Conservation (phyloP, 768 basidiomycete species). For the Mycena epipterygia region DNA sequence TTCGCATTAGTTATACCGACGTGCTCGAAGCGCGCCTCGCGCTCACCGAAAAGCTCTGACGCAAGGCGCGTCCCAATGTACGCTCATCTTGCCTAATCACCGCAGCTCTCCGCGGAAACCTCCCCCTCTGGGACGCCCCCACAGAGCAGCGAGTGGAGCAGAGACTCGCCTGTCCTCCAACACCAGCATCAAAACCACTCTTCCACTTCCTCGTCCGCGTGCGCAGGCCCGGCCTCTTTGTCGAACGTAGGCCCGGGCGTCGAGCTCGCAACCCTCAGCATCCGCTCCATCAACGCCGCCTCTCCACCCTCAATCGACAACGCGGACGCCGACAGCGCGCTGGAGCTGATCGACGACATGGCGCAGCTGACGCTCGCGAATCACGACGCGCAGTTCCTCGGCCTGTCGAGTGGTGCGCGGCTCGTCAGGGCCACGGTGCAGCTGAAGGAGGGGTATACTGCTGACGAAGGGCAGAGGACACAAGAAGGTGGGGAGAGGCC, state of each 20-base stretch:
- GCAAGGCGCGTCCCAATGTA: neutral
- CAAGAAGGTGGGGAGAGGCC: too few species aligned
- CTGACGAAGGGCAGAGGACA: constrained; percentile 47
- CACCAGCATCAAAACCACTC: too few species aligned
- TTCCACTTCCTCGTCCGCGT: too few species aligned
- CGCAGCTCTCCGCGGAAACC: neutral
- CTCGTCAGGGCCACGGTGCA: constrained; percentile 68
- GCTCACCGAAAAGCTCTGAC: constrained; percentile 14
- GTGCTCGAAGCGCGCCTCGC: constrained; percentile 17
- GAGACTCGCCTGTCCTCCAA: constrained; percentile 3
- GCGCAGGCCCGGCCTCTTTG: too few species aligned
- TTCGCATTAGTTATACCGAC: constrained; percentile 2
- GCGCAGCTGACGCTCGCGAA: neutral
- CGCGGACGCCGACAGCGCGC: neutral
- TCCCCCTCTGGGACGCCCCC: neutral
- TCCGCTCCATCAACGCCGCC: constrained; percentile 4
- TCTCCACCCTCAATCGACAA: neutral
- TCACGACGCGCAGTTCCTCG: constrained; percentile 57
- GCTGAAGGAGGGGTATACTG: constrained; percentile 64
- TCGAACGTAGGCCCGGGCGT: neutral
- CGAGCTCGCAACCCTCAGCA: constrained; percentile 7
- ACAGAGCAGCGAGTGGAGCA: constrained; percentile 10
- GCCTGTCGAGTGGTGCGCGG: constrained; percentile 70
- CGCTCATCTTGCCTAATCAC: neutral
- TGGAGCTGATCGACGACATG: neutral